Conservation (phyloP, 1,139 yeast species). For the Pichiaceae sp. region DNA sequence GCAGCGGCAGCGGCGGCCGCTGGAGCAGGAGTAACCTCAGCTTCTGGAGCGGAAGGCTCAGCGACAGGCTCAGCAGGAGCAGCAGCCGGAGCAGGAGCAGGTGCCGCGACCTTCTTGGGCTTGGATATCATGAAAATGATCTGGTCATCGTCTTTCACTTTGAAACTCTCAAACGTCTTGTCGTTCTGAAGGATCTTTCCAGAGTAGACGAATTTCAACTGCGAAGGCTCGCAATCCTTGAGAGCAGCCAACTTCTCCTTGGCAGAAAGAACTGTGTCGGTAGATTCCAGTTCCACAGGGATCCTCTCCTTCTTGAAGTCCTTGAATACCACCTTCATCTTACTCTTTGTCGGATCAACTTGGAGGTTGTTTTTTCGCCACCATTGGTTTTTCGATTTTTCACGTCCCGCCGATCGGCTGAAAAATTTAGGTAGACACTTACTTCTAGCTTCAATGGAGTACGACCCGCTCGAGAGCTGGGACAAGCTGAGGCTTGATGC, state of each 20-base stretch:
- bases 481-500: constrained; percentile 6
- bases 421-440: too few species aligned
- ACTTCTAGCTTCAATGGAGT: background rate
- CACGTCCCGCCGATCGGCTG: background rate
- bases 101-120: constrained; percentile 30
- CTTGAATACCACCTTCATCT: constrained; percentile 72
- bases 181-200: constrained; percentile 87
- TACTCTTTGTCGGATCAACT: background rate
- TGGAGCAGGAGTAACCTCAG: constrained; percentile 20
- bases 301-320: constrained; percentile 90
- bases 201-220: constrained; percentile 84
- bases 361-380: background rate
- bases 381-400: background rate
- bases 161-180: constrained; percentile 61
- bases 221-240: constrained; percentile 63
- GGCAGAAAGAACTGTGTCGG: constrained; percentile 60
- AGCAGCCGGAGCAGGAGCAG: constrained; percentile 8
- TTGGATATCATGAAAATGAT: constrained; percentile 82
- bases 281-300: constrained; percentile 65
- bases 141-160: constrained; percentile 83
- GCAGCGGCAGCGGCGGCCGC: constrained; percentile 16
- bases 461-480: background rate
- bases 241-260: constrained; percentile 67
- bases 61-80: constrained; percentile 20
- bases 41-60: constrained; percentile 13